A percentile compares a stretch with the other conserved stretches of the same genome.
Conservation (phyloP, 129 eudicot genomes). For the Flaveria sonorensis region DNA sequence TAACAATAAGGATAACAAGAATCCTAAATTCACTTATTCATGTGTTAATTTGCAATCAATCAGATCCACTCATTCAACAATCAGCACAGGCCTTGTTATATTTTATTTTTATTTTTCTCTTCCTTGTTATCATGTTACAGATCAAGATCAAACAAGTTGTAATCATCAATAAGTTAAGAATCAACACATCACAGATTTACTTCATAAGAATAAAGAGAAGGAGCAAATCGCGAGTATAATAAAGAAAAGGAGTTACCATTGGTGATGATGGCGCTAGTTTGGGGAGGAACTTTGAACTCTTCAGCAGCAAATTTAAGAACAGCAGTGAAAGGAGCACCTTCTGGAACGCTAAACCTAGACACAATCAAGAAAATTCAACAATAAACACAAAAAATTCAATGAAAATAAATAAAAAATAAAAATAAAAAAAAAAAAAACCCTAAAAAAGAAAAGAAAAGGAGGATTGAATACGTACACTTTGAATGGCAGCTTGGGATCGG, state of each 20-base stretch:
- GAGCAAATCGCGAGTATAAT: background rate
- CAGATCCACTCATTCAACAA: background rate
- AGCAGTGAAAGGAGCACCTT: conserved; percentile 98
- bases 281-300: conserved; percentile 99
- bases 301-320: conserved; percentile 97
- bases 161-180: background rate
- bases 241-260: conserved; percentile 53
- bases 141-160: background rate
- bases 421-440: background rate
- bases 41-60: background rate
- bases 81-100: background rate
- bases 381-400: background rate
- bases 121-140: conserved; percentile 6
- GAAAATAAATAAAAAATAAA: background rate
- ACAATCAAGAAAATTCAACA: background rate
- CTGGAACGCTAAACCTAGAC: conserved; percentile 94
- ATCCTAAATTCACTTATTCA: background rate
- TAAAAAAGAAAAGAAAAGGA: background rate
- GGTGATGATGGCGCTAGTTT: conserved; percentile 98
- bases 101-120: background rate
- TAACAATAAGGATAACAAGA: background rate
- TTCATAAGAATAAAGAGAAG: background rate
- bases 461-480: conserved; percentile 63
- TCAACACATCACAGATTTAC: background rate
- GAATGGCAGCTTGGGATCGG: conserved; percentile 98